Base-by-base conservation (phyloP, 345 rosid species). In the Trapa bicornis region DNA sequence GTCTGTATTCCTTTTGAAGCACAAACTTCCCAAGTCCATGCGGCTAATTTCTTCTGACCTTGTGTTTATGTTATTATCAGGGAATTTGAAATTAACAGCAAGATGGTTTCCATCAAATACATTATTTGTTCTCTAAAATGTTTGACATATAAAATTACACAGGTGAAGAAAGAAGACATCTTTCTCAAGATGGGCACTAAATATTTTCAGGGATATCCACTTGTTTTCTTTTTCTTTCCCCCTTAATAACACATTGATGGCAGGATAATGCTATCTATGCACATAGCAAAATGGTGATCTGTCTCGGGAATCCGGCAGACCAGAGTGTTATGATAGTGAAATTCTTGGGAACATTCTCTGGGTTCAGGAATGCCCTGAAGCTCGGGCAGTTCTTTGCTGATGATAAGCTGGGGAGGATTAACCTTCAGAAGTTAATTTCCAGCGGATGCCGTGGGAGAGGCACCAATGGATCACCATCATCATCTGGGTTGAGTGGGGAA, bases 281-380 rank as follows among this genome's bases (percentile, higher is more conserved):
- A 47, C 80, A 79, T 43, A 80, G 84, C 4, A 82, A 84, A 73
- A 75, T 82, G 76, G 81, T 65, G 69, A 79, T 84, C 38, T 77
- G 80, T 74, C 77, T 76, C 16, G 86, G 89, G 63, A 84, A 80
- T 54, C 86, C 84, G 43, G 80, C 80, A 0, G 84, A 84, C 74
- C 86, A 82, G 65, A 84, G 89, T 72, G 72, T 80, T 33, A 77
- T 82, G 68, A 68, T 80, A 66, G 81, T 80, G 72, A 82, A 76
- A 73, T 82, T 84, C 77, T 47, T 72, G 68, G 80, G 81, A 56
- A 82, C 86, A 1, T 80, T 82, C 66, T 60, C 86, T 37, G 86
- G 84, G 39, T 78, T 83, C 58, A 74, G 70, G 67, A 73, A 65
- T 65, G 86, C 88, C 39, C 80, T 79, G 73, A 84, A 61, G 76